phyloP scores from a whole-genome alignment of 2,329 filamentous ascomycete species.

The Hawksworthiomyces lignivorus region DNA sequence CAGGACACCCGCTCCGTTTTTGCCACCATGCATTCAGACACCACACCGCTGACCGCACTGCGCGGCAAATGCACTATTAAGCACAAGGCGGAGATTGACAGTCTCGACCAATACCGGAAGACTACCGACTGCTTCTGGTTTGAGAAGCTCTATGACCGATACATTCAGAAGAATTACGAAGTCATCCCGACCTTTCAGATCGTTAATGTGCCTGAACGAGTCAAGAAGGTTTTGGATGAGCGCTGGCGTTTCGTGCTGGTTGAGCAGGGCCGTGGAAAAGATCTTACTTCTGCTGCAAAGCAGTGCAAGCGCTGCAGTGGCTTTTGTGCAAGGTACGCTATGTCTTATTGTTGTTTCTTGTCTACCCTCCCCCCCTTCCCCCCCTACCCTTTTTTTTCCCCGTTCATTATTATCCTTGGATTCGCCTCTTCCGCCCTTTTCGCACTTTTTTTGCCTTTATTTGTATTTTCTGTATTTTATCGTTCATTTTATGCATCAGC shows the following conservation, averaged over 20 bases:
- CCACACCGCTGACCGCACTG: slow-evolving; percentile 82
- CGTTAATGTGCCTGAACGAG: slow-evolving; percentile 90
- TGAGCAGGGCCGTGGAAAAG: slow-evolving; percentile 87
- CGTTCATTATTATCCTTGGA: no score
- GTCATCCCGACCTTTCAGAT: slow-evolving; percentile 86
- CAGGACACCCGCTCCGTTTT: slow-evolving; percentile 87
- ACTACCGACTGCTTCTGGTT: slow-evolving; percentile 89
- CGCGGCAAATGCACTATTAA: slow-evolving; percentile 88
- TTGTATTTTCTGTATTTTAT: slow-evolving; percentile 13
- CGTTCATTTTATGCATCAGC: slow-evolving; percentile 10
- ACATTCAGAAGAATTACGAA: slow-evolving; percentile 97
- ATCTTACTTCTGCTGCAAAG: slow-evolving; percentile 92
- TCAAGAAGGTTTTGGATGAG: slow-evolving; percentile 93
- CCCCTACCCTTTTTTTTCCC: neutral
- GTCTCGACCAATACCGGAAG: slow-evolving; percentile 78
- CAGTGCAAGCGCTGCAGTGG: slow-evolving; percentile 85
- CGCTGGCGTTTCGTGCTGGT: slow-evolving; percentile 95
- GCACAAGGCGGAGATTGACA: slow-evolving; percentile 78
- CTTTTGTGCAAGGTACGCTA: slow-evolving; percentile 79
- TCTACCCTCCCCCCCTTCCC: neutral
- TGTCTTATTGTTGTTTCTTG: neutral
- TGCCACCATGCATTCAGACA: slow-evolving; percentile 97
- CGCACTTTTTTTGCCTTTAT: slow-evolving; percentile 2
- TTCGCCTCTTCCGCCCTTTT: neutral
- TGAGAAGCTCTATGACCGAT: slow-evolving; percentile 94